Percentiles rank a stretch among this genome's conserved stretches.
Evolutionary conservation across 2,329 filamentous ascomycete species (phyloP).

Genomic region (Canariomyces notabilis): DNA sequence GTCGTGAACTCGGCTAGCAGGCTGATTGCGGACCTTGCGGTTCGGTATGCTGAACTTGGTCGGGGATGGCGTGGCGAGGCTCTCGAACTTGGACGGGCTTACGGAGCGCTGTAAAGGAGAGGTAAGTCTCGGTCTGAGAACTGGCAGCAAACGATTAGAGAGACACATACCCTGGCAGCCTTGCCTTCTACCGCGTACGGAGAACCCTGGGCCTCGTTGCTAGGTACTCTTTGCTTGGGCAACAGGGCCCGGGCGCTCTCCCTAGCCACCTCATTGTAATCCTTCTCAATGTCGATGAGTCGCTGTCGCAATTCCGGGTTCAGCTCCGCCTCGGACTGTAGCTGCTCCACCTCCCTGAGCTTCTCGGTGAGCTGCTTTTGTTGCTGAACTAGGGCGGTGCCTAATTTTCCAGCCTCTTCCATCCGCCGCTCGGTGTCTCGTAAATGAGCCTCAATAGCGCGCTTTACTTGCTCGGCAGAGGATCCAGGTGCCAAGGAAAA

Average conservation of each 20-base stretch:
- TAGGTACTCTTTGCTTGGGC: constrained; percentile 74
- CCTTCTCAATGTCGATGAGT: constrained; percentile 81
- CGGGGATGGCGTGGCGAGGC: constrained; percentile 77
- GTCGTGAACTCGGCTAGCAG: constrained; percentile 81
- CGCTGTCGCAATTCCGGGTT: constrained; percentile 77
- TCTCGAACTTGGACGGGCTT: constrained; percentile 74
- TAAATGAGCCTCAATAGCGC: constrained; percentile 84
- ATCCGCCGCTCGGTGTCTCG: constrained; percentile 88
- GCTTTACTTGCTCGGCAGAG: constrained; percentile 81
- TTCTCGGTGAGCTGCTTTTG: constrained; percentile 76
- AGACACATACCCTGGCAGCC: constrained; percentile 46
- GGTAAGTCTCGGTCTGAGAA: constrained; percentile 9
- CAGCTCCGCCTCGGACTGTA: constrained; percentile 71
- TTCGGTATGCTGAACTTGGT: constrained; percentile 85
- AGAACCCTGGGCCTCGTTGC: constrained; percentile 55
- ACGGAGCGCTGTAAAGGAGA: constrained; percentile 54
- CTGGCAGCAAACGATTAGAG: not conserved
- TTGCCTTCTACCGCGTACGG: constrained; percentile 50
- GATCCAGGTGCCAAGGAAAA: constrained; percentile 71
- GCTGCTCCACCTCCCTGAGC: constrained; percentile 76
- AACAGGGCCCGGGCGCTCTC: constrained; percentile 87
- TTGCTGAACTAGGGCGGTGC: constrained; percentile 81
- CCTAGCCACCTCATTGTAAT: constrained; percentile 89
- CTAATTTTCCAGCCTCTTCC: constrained; percentile 84
- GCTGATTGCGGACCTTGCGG: constrained; percentile 85